Percentiles rank a stretch among this genome's conserved stretches.
phyloP scores from a whole-genome alignment of 2,329 filamentous ascomycete genomes.

The Bipolaris cookei region DNA sequence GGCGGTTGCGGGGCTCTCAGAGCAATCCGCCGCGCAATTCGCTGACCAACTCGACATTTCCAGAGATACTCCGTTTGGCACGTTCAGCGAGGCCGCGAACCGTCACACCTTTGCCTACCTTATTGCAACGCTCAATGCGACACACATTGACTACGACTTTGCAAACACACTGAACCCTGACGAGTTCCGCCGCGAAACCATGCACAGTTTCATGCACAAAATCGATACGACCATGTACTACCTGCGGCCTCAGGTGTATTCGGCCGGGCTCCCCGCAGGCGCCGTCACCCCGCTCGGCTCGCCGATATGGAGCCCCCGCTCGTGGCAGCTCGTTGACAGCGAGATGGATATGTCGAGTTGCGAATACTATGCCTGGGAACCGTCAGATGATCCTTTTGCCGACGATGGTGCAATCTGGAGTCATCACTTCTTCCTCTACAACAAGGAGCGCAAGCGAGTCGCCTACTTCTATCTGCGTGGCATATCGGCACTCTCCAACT shows the following conservation, averaged over 20 bases:
- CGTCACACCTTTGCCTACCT: conserved; percentile 93
- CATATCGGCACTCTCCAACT: conserved; percentile 76
- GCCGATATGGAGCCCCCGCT: conserved; percentile 81
- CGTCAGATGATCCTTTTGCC: conserved; percentile 87
- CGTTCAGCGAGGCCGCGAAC: conserved; percentile 84
- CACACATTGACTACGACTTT: conserved; percentile 96
- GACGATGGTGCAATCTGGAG: conserved; percentile 96
- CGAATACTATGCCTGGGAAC: conserved; percentile 86
- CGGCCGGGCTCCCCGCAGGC: conserved; percentile 52
- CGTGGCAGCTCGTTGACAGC: conserved; percentile 91
- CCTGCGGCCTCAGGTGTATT: conserved; percentile 68
- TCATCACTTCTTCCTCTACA: conserved; percentile 97
- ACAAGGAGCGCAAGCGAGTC: conserved; percentile 87
- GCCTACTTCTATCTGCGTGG: conserved; percentile 92
- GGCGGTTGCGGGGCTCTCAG: conserved; percentile 84
- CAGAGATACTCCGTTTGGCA: conserved; percentile 88
- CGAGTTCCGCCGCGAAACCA: conserved; percentile 87
- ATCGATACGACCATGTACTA: conserved; percentile 87
- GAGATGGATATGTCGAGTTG: conserved; percentile 93
- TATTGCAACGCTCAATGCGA: conserved; percentile 95
- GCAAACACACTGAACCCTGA: conserved; percentile 86
- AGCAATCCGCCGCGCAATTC: conserved; percentile 76
- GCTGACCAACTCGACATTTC: conserved; percentile 74
- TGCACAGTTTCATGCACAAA: conserved; percentile 80
- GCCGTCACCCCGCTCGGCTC: conserved; percentile 57